Conservation (phyloP, 192 early-diverging fungal species). For the Geosiphon pyriformis region DNA sequence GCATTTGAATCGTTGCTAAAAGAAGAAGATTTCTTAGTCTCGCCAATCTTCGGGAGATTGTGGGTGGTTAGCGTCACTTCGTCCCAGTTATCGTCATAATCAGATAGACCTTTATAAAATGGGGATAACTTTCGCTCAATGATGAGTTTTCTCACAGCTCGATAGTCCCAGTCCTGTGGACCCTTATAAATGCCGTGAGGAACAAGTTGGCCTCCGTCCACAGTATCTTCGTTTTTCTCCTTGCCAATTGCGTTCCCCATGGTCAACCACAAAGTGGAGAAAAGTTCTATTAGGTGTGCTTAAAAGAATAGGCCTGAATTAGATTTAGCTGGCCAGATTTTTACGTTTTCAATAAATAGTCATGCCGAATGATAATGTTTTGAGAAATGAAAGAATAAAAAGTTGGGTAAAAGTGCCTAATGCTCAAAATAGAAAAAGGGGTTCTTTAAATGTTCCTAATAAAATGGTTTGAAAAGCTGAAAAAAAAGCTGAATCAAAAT, state of each 20-base stretch:
- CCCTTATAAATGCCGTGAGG: conserved; percentile 67
- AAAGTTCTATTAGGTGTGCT: too few species aligned
- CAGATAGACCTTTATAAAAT: conserved; percentile 79
- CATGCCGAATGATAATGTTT: too few species aligned
- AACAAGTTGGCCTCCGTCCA: conserved; percentile 59
- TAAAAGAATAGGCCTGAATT: too few species aligned
- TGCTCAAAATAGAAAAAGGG: too few species aligned
- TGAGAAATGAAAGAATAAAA: too few species aligned
- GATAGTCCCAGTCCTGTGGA: conserved; percentile 73
- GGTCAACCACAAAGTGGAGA: too few species aligned
- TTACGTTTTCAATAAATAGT: too few species aligned
- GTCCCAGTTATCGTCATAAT: conserved; percentile 47
- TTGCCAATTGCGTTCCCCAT: conserved; percentile 42
- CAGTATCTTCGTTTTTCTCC: conserved; percentile 37
- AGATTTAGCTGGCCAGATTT: too few species aligned
- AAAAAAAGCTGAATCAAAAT: too few species aligned
- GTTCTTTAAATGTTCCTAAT: too few species aligned
- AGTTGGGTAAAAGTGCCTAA: too few species aligned
- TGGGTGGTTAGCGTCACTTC: conserved; percentile 20
- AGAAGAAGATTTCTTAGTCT: conserved; percentile 28
- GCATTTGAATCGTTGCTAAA: neutral
- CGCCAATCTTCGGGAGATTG: conserved; percentile 22
- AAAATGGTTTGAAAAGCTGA: too few species aligned
- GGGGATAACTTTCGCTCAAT: conserved; percentile 69
- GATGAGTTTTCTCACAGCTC: conserved; percentile 70